phyloP scores from a whole-genome alignment of 176 grass and related monocot genomes.

The Avena atlantica region DNA sequence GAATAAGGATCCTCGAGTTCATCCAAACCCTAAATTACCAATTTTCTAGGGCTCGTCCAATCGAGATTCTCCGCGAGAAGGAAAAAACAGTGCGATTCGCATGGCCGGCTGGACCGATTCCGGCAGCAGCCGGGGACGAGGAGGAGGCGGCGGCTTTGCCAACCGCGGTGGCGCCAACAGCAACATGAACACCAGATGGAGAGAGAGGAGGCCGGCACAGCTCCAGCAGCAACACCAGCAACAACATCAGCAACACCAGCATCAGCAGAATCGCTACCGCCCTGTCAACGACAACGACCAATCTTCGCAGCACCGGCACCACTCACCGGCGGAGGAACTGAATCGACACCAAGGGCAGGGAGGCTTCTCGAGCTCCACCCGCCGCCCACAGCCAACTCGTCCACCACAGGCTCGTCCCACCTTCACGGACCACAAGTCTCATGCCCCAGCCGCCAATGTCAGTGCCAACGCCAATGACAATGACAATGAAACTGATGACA shows the following conservation, averaged over 20 bases:
- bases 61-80: neutral
- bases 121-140: constrained; percentile 18
- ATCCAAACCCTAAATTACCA: neutral
- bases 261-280: constrained; percentile 28
- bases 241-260: neutral
- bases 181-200: constrained; percentile 11
- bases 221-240: neutral
- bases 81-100: neutral
- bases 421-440: constrained; percentile 32
- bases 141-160: constrained; percentile 26
- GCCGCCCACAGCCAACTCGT: neutral
- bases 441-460: neutral
- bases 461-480: neutral
- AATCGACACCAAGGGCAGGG: neutral
- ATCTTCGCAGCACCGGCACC: neutral
- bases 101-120: constrained; percentile 51
- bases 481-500: constrained; percentile 36
- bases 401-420: neutral
- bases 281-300: constrained; percentile 14
- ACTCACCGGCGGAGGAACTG: neutral
- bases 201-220: neutral
- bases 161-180: constrained; percentile 24
- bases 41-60: neutral
- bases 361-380: constrained; percentile 22
- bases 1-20: neutral